Evolutionary conservation across 441 rosid species (phyloP).

Genomic region (Adansonia gregorii): DNA sequence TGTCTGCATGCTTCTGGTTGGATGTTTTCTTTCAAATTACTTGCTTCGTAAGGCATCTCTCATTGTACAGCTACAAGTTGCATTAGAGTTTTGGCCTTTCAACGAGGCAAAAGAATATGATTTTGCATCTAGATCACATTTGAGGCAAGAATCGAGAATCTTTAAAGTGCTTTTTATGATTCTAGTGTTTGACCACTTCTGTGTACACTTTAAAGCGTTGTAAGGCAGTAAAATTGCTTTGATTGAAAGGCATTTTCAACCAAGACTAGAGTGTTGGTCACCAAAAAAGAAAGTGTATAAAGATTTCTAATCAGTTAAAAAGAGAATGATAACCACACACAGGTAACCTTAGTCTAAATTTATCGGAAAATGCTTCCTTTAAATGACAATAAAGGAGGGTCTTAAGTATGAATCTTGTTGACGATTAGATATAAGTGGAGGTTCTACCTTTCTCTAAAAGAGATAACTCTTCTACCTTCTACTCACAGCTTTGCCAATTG

Average conservation of each 20-base stretch:
- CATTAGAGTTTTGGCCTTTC: neutral
- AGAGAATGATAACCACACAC: neutral
- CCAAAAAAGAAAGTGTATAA: neutral
- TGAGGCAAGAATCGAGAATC: neutral
- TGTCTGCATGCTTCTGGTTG: neutral
- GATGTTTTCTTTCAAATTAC: neutral
- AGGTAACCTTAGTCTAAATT: neutral
- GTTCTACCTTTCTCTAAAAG: neutral
- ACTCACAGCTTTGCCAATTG: slow-evolving; percentile 83
- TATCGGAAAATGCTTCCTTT: neutral
- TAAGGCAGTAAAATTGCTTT: slow-evolving; percentile 14
- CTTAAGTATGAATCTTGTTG: neutral
- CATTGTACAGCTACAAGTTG: neutral
- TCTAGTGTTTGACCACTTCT: slow-evolving; percentile 6
- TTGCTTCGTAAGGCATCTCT: neutral
- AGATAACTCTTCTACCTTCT: slow-evolving; percentile 26
- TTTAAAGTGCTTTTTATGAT: slow-evolving; percentile 1
- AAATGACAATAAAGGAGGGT: slow-evolving; percentile 3
- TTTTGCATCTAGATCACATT: slow-evolving; percentile 14
- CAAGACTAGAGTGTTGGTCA: slow-evolving; percentile 4
- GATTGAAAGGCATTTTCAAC: neutral
- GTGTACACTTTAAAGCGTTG: neutral
- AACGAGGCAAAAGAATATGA: neutral
- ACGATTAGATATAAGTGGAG: slow-evolving; percentile 7
- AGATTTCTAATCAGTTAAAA: neutral